These are phyloP conservation scores for Pseudozyma thailandica DNA, from an alignment of 1,284 basidiomycete species.

Conservation along the genomic window DNA sequence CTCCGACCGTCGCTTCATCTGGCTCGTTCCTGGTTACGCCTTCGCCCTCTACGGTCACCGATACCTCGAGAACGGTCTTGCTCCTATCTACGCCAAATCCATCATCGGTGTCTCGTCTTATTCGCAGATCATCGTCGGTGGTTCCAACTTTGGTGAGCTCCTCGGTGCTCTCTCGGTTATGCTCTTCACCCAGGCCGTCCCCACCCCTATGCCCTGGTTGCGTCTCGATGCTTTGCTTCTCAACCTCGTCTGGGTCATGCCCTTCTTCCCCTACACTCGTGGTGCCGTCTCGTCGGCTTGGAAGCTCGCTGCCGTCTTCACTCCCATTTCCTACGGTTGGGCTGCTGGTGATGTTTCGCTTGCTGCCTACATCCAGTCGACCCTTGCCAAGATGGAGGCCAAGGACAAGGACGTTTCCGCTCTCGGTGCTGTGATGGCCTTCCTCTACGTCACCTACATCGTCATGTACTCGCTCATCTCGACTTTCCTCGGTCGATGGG, in stretches of 20 bases:
- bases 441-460: conserved; percentile 61
- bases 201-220: conserved; percentile 67
- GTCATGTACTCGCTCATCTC: conserved; percentile 67
- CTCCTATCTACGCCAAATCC: conserved; percentile 67
- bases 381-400: conserved; percentile 64
- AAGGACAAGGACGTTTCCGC: conserved; percentile 66
- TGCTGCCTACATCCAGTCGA: conserved; percentile 69
- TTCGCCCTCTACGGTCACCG: conserved; percentile 69
- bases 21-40: conserved; percentile 67
- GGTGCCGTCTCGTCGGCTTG: conserved; percentile 51
- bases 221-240: conserved; percentile 66
- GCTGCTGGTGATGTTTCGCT: conserved; percentile 69
- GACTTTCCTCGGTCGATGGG: conserved; percentile 68
- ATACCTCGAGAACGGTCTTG: conserved; percentile 69
- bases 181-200: conserved; percentile 61
- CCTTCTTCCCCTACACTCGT: conserved; percentile 58
- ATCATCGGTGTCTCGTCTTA: conserved; percentile 66
- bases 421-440: conserved; percentile 69
- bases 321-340: conserved; percentile 68
- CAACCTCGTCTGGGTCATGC: conserved; percentile 69
- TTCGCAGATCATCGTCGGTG: conserved; percentile 63
- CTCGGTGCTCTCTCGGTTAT: conserved; percentile 68
- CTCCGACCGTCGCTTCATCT: conserved; percentile 65
- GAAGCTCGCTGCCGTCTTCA: conserved; percentile 64
- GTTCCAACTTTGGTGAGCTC: conserved; percentile 66